Conservation (phyloP, 1,284 basidiomycete genomes). For the Leccinum griseonigrum region DNA sequence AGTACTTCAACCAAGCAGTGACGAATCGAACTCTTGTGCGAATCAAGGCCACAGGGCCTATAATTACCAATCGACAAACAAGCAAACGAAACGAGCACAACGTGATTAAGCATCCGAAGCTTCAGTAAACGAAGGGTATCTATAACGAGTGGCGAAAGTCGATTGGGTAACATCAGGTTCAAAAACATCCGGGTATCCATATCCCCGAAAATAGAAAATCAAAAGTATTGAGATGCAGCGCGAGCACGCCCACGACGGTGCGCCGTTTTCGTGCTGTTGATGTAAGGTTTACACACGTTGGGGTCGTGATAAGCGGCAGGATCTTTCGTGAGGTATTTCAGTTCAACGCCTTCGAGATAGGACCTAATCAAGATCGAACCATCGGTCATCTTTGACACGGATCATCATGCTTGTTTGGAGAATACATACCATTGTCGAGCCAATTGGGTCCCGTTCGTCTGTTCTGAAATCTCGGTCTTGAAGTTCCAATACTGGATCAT, state of each 20-base stretch:
- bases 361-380: conserved; percentile 46
- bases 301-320: conserved; percentile 55
- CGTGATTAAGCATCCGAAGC: background rate
- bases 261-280: conserved; percentile 15
- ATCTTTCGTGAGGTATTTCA: conserved; percentile 62
- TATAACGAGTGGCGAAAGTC: background rate
- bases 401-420: background rate
- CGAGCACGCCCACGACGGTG: background rate
- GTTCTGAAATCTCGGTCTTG: conserved; percentile 57
- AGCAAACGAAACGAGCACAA: background rate
- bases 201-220: background rate
- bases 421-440: conserved; percentile 55
- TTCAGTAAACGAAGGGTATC: background rate
- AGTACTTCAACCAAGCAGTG: too few relatives aligned
- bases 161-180: background rate
- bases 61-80: background rate
- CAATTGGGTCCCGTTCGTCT: conserved; percentile 45
- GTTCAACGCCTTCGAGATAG: conserved; percentile 59
- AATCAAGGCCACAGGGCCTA: background rate
- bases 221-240: background rate
- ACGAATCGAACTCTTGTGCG: background rate
- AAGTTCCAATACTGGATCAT: conserved; percentile 70
- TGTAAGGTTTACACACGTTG: conserved; percentile 58
- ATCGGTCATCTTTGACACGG: background rate
- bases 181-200: background rate